A percentile compares a stretch with the other conserved stretches of the same genome.
Evolutionary conservation across 1,284 basidiomycete species (phyloP).

Genomic region (Pseudozyma hubeiensis): DNA sequence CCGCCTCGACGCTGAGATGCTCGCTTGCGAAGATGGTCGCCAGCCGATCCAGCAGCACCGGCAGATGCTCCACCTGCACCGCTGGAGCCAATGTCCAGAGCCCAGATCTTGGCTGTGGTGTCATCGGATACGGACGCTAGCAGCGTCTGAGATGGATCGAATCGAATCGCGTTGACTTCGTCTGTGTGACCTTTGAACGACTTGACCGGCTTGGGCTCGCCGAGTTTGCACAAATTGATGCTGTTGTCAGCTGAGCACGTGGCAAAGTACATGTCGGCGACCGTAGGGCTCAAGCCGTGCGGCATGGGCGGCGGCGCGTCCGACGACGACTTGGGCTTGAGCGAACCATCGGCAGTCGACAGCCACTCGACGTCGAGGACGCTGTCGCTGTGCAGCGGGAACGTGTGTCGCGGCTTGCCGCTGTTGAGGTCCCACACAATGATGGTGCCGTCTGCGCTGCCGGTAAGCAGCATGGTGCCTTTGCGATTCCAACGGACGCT

Average conservation of each 20-base stretch:
- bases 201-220: slow-evolving; percentile 64
- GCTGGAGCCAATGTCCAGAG: slow-evolving; percentile 44
- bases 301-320: slow-evolving; percentile 48
- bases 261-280: slow-evolving; percentile 64
- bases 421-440: slow-evolving; percentile 68
- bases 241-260: slow-evolving; percentile 67
- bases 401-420: slow-evolving; percentile 66
- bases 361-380: slow-evolving; percentile 68
- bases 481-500: slow-evolving; percentile 67
- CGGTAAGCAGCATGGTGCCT: slow-evolving; percentile 65
- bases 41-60: slow-evolving; percentile 15
- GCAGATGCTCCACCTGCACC: slow-evolving; percentile 17
- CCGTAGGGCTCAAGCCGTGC: slow-evolving; percentile 46
- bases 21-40: slow-evolving; percentile 41
- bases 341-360: slow-evolving; percentile 48
- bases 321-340: slow-evolving; percentile 33
- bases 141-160: slow-evolving; percentile 66
- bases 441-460: slow-evolving; percentile 65
- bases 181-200: slow-evolving; percentile 64
- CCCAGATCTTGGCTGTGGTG: slow-evolving; percentile 62
- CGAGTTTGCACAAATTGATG: slow-evolving; percentile 64
- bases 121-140: slow-evolving; percentile 67
- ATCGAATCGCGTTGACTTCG: slow-evolving; percentile 67
- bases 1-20: slow-evolving; percentile 50
- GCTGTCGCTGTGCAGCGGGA: slow-evolving; percentile 62